Evolutionary conservation across 805 yeast genomes (phyloP).

Genomic region (Tetrapisispora phaffii): DNA sequence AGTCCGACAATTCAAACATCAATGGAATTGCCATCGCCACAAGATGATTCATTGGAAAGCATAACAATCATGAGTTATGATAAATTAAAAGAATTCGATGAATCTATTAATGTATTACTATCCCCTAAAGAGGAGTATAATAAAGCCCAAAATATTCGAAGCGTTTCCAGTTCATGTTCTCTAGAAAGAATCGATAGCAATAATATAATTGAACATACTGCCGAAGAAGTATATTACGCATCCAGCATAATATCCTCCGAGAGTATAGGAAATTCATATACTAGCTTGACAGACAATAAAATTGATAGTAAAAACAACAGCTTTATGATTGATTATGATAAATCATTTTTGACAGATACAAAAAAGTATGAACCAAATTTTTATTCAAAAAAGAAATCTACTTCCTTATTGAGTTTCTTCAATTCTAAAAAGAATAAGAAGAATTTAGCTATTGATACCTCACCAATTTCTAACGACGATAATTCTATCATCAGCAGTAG

Average conservation of each 20-base stretch:
- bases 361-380: constrained; percentile 14
- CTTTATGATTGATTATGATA: not conserved
- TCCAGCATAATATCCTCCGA: constrained; percentile 16
- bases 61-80: constrained; percentile 20
- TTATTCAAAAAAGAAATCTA: constrained; percentile 13
- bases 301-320: not conserved
- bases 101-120: constrained; percentile 13
- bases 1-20: not conserved
- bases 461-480: not conserved
- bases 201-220: not conserved
- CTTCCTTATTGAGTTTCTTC: constrained; percentile 24
- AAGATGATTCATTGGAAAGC: constrained; percentile 12
- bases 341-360: constrained; percentile 10
- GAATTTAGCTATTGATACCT: constrained; percentile 7
- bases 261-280: not conserved
- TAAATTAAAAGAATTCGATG: constrained; percentile 19
- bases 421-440: constrained; percentile 12
- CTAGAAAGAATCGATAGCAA: constrained; percentile 7
- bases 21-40: not conserved
- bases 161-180: constrained; percentile 13
- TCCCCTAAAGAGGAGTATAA: constrained; percentile 10
- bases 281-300: not conserved
- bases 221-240: constrained; percentile 5
- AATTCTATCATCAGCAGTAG: not conserved
- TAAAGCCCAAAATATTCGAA: constrained; percentile 7